A percentile compares a stretch with the other conserved stretches of the same genome.
These are phyloP conservation scores for Salvia sclarea DNA, from an alignment of 305 asterid genomes.

Conservation along the genomic window DNA sequence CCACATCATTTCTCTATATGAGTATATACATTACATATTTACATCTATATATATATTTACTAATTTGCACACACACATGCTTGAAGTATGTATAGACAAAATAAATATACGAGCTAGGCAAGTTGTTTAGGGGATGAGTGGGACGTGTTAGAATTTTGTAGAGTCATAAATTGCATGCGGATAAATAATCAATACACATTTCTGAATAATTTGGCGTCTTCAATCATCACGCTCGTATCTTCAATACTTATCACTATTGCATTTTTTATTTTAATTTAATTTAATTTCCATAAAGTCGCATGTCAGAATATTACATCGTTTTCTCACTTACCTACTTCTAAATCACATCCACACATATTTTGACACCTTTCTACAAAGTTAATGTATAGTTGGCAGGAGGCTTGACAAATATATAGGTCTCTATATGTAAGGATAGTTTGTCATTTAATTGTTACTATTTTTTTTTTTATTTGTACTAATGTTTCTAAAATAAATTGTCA, in stretches of 20 bases:
- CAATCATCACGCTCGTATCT: background rate
- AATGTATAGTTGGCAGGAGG: too few relatives aligned
- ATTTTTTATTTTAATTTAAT: background rate
- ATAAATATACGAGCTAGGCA: too few relatives aligned
- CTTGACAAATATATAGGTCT: too few relatives aligned
- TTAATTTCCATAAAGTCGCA: background rate
- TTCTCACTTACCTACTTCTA: background rate
- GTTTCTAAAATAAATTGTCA: too few relatives aligned
- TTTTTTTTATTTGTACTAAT: too few relatives aligned
- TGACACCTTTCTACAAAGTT: background rate
- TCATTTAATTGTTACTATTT: too few relatives aligned
- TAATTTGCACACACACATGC: background rate
- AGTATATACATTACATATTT: too few relatives aligned
- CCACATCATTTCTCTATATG: too few relatives aligned
- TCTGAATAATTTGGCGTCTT: background rate
- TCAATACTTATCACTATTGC: background rate
- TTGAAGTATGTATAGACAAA: background rate
- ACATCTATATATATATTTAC: too few relatives aligned
- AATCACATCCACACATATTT: background rate
- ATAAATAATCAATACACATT: background rate
- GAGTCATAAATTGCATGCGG: conserved; percentile 15
- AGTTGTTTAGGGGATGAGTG: background rate
- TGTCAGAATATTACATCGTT: conserved; percentile 9
- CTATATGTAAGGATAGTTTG: too few relatives aligned
- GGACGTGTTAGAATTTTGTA: conserved; percentile 12